Conservation (phyloP, 495 filamentous ascomycete genomes). For the Melanomma pulvis-pyrius region DNA sequence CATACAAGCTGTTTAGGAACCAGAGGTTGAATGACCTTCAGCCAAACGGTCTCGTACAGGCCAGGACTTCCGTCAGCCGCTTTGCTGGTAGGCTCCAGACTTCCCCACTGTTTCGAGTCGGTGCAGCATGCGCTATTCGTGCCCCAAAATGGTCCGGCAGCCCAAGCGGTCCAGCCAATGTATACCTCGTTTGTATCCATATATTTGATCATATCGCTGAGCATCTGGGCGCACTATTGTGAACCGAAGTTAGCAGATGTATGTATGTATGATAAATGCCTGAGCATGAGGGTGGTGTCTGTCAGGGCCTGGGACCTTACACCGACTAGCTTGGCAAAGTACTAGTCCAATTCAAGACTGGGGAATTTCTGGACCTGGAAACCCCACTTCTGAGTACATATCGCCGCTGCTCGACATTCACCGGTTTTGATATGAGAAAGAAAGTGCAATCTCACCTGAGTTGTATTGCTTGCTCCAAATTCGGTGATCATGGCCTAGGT, state of each 20-base stretch:
- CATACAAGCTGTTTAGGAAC: slow-evolving; percentile 26
- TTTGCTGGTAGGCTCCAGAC: slow-evolving; percentile 53
- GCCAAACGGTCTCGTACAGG: slow-evolving; percentile 29
- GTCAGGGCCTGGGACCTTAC: too few relatives aligned
- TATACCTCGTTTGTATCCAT: slow-evolving; percentile 54
- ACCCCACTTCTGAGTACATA: too few relatives aligned
- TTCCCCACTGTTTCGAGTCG: slow-evolving; percentile 49
- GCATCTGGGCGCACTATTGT: slow-evolving; percentile 48
- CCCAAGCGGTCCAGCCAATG: slow-evolving; percentile 60
- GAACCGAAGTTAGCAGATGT: neutral
- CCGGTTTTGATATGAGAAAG: too few relatives aligned
- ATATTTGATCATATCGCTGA: slow-evolving; percentile 53
- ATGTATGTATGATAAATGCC: too few relatives aligned
- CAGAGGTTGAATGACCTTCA: slow-evolving; percentile 19
- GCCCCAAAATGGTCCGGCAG: slow-evolving; percentile 57
- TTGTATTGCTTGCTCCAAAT: slow-evolving; percentile 55
- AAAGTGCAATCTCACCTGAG: slow-evolving; percentile 22
- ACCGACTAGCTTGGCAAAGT: too few relatives aligned
- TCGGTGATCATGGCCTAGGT: slow-evolving; percentile 55
- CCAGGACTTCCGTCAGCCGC: slow-evolving; percentile 49
- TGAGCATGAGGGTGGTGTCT: neutral
- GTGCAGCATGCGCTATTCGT: slow-evolving; percentile 53
- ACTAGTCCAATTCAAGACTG: too few relatives aligned
- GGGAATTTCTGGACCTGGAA: too few relatives aligned
- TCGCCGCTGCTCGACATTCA: too few relatives aligned